Evolutionary conservation across 768 basidiomycete genomes (phyloP).

Genomic region (Mycena amicta): DNA sequence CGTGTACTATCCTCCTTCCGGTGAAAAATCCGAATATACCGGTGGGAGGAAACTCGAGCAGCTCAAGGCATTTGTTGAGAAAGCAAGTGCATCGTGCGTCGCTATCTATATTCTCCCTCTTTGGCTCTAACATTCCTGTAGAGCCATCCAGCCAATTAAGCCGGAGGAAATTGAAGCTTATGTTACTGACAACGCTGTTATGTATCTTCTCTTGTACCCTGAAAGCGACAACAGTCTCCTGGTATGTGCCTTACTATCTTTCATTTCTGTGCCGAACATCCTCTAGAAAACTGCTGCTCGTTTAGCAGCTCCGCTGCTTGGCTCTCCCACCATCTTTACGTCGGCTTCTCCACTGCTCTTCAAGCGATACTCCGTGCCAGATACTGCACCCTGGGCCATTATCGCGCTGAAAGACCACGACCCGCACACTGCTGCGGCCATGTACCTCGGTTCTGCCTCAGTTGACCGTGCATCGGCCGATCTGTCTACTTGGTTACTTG

Average conservation of each 20-base stretch:
- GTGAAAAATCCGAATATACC: constrained; percentile 69
- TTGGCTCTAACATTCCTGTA: constrained; percentile 14
- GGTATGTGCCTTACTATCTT: constrained; percentile 25
- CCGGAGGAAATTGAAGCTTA: constrained; percentile 44
- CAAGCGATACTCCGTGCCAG: constrained; percentile 39
- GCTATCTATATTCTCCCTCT: not conserved
- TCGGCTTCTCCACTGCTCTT: constrained; percentile 41
- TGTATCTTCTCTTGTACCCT: constrained; percentile 62
- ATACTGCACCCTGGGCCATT: constrained; percentile 57
- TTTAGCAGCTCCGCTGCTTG: constrained; percentile 46
- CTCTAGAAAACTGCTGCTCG: constrained; percentile 38
- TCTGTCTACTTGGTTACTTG: constrained; percentile 59
- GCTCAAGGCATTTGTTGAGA: constrained; percentile 73
- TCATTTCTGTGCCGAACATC: constrained; percentile 19
- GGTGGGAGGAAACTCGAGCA: constrained; percentile 73
- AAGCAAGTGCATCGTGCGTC: constrained; percentile 72
- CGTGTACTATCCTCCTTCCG: constrained; percentile 61
- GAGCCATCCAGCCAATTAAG: constrained; percentile 42
- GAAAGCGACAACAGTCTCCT: constrained; percentile 32
- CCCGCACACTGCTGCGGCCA: constrained; percentile 43
- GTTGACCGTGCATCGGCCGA: constrained; percentile 28
- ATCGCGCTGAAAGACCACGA: constrained; percentile 70
- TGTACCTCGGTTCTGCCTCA: constrained; percentile 37
- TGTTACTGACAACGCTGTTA: constrained; percentile 49
- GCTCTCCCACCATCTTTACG: constrained; percentile 48